A percentile compares a stretch with the other conserved stretches of the same genome.
Evolutionary conservation across 2,329 filamentous ascomycete species (phyloP).

Genomic region (Fusarium liriodendri): DNA sequence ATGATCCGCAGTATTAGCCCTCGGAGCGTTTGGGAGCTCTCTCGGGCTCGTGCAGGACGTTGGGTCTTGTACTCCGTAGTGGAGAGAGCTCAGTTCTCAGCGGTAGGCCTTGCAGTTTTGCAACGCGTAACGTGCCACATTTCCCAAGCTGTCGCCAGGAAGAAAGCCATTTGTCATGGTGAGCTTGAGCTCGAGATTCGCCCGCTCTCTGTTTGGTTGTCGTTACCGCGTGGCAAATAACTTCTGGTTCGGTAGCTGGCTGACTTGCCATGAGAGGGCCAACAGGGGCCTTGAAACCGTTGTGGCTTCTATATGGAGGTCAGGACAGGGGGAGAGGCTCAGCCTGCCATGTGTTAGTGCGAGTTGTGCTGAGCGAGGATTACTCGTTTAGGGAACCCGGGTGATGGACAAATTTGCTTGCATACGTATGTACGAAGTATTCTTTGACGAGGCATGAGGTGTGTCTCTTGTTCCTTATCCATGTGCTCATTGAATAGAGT

Average conservation of each 20-base stretch:
- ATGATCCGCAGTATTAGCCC: constrained; percentile 22
- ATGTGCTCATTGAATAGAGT: not conserved
- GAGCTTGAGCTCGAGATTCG: not conserved
- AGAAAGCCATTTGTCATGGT: not conserved
- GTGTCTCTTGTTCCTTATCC: constrained; percentile 5
- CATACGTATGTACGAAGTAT: not conserved
- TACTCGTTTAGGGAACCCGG: constrained; percentile 42
- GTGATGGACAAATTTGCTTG: constrained; percentile 3
- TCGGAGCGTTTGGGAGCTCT: constrained; percentile 3
- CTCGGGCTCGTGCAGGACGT: constrained; percentile 2
- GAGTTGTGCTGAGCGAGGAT: constrained; percentile 21
- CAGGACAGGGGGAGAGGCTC: constrained; percentile 18
- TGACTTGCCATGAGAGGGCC: constrained; percentile 6
- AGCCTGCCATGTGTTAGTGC: constrained; percentile 15
- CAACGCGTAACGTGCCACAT: constrained; percentile 16
- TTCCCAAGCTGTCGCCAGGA: not conserved
- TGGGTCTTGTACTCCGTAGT: not conserved
- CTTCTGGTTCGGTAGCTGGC: constrained; percentile 1
- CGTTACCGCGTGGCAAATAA: constrained; percentile 3
- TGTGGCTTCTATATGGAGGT: constrained; percentile 31
- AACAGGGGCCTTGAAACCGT: constrained; percentile 23
- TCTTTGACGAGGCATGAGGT: constrained; percentile 2
- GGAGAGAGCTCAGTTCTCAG: constrained; percentile 6
- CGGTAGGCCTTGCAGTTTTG: not conserved
- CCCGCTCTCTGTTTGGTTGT: not conserved